Percentiles rank a stretch among this genome's conserved stretches.
Evolutionary conservation across 257 asterid species (phyloP).

Genomic region (Petunia secreta): DNA sequence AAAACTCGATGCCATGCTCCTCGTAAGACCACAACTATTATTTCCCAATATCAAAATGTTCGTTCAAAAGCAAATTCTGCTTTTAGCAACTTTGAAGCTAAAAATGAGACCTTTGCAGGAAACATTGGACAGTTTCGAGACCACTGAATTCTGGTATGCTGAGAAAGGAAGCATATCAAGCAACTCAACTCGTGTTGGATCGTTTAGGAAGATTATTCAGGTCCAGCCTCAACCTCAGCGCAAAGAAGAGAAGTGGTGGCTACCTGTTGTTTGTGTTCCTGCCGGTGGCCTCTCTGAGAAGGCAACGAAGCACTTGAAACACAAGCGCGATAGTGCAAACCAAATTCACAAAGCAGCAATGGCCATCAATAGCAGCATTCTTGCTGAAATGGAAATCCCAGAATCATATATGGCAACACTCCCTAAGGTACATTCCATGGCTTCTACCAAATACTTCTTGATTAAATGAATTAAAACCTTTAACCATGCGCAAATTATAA

Average conservation of each 20-base stretch:
- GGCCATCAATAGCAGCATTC: conserved; percentile 75
- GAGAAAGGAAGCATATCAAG: conserved; percentile 77
- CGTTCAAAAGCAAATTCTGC: neutral
- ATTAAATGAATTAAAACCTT: neutral
- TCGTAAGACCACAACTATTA: conserved; percentile 50
- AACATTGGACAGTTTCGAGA: conserved; percentile 72
- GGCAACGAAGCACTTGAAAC: conserved; percentile 57
- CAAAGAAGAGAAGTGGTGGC: conserved; percentile 89
- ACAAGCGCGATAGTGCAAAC: conserved; percentile 71
- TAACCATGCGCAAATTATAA: neutral
- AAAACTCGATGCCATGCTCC: conserved; percentile 78
- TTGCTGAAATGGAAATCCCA: conserved; percentile 85
- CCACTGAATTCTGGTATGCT: conserved; percentile 86
- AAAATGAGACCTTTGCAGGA: conserved; percentile 49
- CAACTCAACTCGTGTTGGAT: conserved; percentile 65
- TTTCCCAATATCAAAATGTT: neutral
- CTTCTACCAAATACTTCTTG: neutral
- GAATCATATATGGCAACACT: conserved; percentile 77
- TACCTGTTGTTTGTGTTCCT: conserved; percentile 78
- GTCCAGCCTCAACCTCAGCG: conserved; percentile 64
- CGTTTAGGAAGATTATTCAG: conserved; percentile 57
- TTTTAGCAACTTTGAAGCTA: neutral
- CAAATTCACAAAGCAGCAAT: conserved; percentile 94
- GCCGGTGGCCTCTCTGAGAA: conserved; percentile 67
- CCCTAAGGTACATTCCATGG: conserved; percentile 65